phyloP scores from a whole-genome alignment of 2,329 filamentous ascomycete species.

The Colletotrichum nymphaeae region DNA sequence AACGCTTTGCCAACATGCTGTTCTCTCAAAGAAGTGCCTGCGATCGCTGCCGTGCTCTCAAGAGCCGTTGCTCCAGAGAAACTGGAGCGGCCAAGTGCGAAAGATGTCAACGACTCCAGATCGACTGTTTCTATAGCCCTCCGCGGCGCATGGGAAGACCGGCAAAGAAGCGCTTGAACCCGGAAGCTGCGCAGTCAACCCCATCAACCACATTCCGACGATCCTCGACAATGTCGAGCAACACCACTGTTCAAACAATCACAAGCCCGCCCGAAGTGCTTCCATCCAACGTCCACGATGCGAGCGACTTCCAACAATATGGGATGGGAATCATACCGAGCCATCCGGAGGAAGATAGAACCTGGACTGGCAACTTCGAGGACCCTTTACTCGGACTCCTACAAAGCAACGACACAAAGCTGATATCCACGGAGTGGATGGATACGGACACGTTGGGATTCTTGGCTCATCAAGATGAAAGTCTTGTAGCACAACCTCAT shows the following conservation, averaged over 20 bases:
- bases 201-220: constrained; percentile 9
- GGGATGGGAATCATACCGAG: constrained; percentile 16
- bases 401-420: constrained; percentile 11
- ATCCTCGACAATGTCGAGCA: constrained; percentile 21
- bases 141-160: constrained; percentile 29
- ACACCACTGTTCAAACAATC: constrained; percentile 14
- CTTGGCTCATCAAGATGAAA: constrained; percentile 11
- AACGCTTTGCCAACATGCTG: constrained; percentile 15
- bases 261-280: constrained; percentile 6
- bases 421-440: constrained; percentile 24
- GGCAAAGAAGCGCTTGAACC: constrained; percentile 27
- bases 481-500: neutral
- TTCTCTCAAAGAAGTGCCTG: constrained; percentile 36
- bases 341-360: constrained; percentile 7
- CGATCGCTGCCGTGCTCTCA: constrained; percentile 34
- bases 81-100: constrained; percentile 28
- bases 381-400: constrained; percentile 21
- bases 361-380: constrained; percentile 21
- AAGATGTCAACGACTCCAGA: constrained; percentile 31
- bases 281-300: neutral
- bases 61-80: constrained; percentile 31
- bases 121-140: constrained; percentile 33
- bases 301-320: constrained; percentile 30
- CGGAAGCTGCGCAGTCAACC: constrained; percentile 1
- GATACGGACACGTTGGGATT: constrained; percentile 14